A percentile compares a stretch with the other conserved stretches of the same genome.
These are phyloP conservation scores for Leccinum fibrillosum DNA, from an alignment of 768 basidiomycete genomes.

Conservation along the genomic window DNA sequence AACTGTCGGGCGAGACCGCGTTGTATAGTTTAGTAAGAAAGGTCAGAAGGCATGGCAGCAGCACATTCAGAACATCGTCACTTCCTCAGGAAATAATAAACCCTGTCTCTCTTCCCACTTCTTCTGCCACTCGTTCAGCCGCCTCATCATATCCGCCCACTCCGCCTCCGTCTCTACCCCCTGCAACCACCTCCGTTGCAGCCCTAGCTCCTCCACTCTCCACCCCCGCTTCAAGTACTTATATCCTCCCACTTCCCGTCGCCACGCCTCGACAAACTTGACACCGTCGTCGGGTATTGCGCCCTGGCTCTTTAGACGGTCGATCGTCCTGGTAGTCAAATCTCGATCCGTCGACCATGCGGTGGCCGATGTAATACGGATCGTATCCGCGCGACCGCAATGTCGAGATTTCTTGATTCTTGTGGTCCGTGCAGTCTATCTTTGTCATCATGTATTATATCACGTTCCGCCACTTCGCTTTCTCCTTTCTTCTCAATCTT, in stretches of 20 bases:
- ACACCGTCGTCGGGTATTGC: conserved; percentile 41
- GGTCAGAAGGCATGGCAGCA: too few relatives aligned
- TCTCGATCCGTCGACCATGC: conserved; percentile 31
- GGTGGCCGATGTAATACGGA: conserved; percentile 49
- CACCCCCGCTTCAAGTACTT: conserved; percentile 36
- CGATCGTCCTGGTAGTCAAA: conserved; percentile 41
- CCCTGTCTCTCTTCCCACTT: conserved; percentile 45
- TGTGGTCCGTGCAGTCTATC: too few relatives aligned
- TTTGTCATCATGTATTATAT: too few relatives aligned
- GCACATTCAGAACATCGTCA: conserved; percentile 2
- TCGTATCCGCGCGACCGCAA: conserved; percentile 43
- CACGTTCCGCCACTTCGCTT: too few relatives aligned
- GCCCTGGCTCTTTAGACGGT: conserved; percentile 15
- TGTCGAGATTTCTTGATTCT: too few relatives aligned
- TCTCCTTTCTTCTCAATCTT: too few relatives aligned
- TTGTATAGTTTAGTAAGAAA: background rate
- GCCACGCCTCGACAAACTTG: conserved; percentile 50
- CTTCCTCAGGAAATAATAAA: conserved; percentile 10
- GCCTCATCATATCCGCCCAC: conserved; percentile 47
- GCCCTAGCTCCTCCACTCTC: conserved; percentile 41
- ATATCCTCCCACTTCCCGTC: conserved; percentile 35
- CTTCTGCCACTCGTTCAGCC: conserved; percentile 47
- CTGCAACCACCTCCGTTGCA: conserved; percentile 41
- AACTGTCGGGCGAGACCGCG: too few relatives aligned
- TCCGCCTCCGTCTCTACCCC: conserved; percentile 50